Conservation (phyloP, 768 basidiomycete species). For the Cubamyces lactineus region DNA sequence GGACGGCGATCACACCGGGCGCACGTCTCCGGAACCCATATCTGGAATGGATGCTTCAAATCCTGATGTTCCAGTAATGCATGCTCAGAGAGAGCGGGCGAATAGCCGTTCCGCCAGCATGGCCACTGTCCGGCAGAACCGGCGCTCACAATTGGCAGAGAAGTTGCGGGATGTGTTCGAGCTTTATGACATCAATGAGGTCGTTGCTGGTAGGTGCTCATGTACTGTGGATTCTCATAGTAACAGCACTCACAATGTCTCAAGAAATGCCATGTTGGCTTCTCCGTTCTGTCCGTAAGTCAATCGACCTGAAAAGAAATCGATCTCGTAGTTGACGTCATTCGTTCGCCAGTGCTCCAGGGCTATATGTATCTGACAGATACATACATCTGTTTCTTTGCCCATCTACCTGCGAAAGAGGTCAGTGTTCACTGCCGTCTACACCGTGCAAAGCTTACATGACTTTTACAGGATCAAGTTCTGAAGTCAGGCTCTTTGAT, state of each 20-base stretch:
- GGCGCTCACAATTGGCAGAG: conserved; percentile 77
- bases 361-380: conserved; percentile 98
- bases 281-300: conserved; percentile 85
- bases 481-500: conserved; percentile 89
- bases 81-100: conserved; percentile 15
- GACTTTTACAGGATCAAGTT: conserved; percentile 70
- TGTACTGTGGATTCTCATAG: conserved; percentile 13
- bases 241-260: conserved; percentile 1
- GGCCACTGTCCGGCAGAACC: conserved; percentile 69
- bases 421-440: conserved; percentile 43
- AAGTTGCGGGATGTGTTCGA: conserved; percentile 91
- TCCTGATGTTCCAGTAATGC: conserved; percentile 12
- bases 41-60: conserved; percentile 22
- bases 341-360: conserved; percentile 69
- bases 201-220: conserved; percentile 67
- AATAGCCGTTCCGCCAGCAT: conserved; percentile 52
- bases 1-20: conserved; percentile 3
- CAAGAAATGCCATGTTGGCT: conserved; percentile 95
- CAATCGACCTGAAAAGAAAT: background rate
- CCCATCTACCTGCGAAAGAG: conserved; percentile 89
- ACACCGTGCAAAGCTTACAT: background rate
- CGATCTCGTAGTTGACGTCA: conserved; percentile 3
- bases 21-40: conserved; percentile 23
- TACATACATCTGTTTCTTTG: conserved; percentile 94
- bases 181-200: conserved; percentile 78